Evolutionary conservation across 768 basidiomycete species (phyloP).

Genomic region (Dendrothele bispora): DNA sequence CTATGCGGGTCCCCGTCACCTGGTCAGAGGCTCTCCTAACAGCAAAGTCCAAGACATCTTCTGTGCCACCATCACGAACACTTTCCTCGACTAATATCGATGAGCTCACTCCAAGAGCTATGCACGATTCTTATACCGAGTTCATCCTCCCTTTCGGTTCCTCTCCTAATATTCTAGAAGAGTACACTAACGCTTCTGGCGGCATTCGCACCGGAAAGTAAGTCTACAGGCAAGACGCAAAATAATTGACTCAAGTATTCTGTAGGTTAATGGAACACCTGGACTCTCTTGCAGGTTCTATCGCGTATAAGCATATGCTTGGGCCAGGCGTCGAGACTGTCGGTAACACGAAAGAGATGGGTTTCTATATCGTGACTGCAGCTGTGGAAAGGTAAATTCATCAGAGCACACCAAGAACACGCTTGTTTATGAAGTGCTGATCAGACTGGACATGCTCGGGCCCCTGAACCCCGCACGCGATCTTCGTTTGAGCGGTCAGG

Average conservation of each 20-base stretch:
- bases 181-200: conserved; percentile 70
- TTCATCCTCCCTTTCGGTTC: conserved; percentile 64
- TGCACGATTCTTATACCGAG: conserved; percentile 75
- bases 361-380: conserved; percentile 84
- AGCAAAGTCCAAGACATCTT: conserved; percentile 11
- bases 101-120: conserved; percentile 46
- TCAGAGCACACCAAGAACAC: too few species aligned
- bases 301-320: conserved; percentile 81
- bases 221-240: too few species aligned
- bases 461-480: conserved; percentile 61
- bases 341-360: conserved; percentile 56
- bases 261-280: conserved; percentile 73
- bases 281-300: conserved; percentile 83
- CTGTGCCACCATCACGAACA: conserved; percentile 7
- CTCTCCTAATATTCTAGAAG: conserved; percentile 56
- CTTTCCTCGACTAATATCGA: too few species aligned
- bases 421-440: too few species aligned
- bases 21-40: conserved; percentile 63
- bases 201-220: conserved; percentile 70
- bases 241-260: too few species aligned
- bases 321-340: conserved; percentile 59
- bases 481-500: conserved; percentile 75
- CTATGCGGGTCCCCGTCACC: conserved; percentile 47
- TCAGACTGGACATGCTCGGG: conserved; percentile 67
- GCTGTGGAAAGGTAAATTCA: conserved; percentile 68